A percentile compares a stretch with the other conserved stretches of the same genome.
Evolutionary conservation across 306 rosid genomes (phyloP).

Genomic region (Parietaria judaica): DNA sequence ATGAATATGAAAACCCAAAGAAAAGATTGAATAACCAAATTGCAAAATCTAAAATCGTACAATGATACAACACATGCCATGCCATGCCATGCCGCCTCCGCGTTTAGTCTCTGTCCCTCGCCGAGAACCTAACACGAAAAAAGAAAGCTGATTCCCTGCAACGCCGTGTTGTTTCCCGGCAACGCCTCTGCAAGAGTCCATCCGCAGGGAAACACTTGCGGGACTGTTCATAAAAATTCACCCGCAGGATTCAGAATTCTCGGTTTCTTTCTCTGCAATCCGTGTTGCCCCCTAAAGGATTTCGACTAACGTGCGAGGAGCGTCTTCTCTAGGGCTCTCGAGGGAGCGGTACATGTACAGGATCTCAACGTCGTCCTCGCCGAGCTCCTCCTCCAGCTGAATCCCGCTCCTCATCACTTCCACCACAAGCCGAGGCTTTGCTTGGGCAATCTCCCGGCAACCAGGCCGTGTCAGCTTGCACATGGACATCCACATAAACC

Average conservation of each 20-base stretch:
- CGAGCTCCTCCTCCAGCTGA: slow-evolving; percentile 3
- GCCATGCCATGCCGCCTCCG: slow-evolving; percentile 31
- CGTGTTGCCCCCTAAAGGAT: slow-evolving; percentile 40
- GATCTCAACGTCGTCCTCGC: slow-evolving; percentile 20
- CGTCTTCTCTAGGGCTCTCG: slow-evolving; percentile 63
- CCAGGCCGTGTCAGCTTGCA: slow-evolving; percentile 55
- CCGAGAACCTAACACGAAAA: slow-evolving; percentile 19
- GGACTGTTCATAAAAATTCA: slow-evolving; percentile 31
- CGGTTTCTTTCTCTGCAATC: slow-evolving; percentile 16
- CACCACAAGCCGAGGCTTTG: slow-evolving; percentile 55
- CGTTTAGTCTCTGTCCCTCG: slow-evolving; percentile 16
- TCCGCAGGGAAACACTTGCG: slow-evolving; percentile 28
- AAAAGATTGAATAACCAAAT: not conserved
- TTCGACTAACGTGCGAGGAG: slow-evolving; percentile 50
- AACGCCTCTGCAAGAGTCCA: slow-evolving; percentile 21
- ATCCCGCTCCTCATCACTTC: slow-evolving; percentile 43
- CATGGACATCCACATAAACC: slow-evolving; percentile 90
- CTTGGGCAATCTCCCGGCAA: slow-evolving; percentile 57
- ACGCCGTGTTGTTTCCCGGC: slow-evolving; percentile 13
- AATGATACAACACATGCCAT: slow-evolving; percentile 29
- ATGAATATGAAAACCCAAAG: slow-evolving; percentile 45
- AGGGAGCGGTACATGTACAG: slow-evolving; percentile 56
- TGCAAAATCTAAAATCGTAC: slow-evolving; percentile 34
- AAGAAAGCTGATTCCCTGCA: slow-evolving; percentile 12
- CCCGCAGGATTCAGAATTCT: slow-evolving; percentile 21